These are phyloP conservation scores for Xylaria venustula DNA, from an alignment of 495 filamentous ascomycete genomes.

Conservation along the genomic window DNA sequence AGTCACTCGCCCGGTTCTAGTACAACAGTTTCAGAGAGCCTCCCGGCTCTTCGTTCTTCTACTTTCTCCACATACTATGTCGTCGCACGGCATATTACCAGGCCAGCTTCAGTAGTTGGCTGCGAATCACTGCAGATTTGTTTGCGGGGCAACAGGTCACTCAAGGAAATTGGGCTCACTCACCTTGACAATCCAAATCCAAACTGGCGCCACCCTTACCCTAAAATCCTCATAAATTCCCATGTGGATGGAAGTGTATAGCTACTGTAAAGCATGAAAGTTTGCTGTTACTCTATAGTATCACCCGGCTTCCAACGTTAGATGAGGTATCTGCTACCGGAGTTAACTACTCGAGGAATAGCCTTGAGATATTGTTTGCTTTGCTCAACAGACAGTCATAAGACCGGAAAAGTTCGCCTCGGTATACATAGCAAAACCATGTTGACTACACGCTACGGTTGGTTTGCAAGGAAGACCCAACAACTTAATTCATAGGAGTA, in stretches of 20 bases:
- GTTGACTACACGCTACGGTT: slow-evolving; percentile 28
- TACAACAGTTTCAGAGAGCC: slow-evolving; percentile 28
- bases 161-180: slow-evolving; percentile 25
- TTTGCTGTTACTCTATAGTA: slow-evolving; percentile 19
- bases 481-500: slow-evolving; percentile 20
- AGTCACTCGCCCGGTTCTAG: slow-evolving; percentile 28
- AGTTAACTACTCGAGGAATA: slow-evolving; percentile 19
- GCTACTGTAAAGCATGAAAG: slow-evolving; percentile 24
- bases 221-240: slow-evolving; percentile 19
- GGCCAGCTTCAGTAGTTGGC: slow-evolving; percentile 27
- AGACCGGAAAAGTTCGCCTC: slow-evolving; percentile 22
- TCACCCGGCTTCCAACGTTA: slow-evolving; percentile 5
- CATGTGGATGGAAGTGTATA: slow-evolving; percentile 31
- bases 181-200: slow-evolving; percentile 24
- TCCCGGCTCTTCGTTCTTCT: slow-evolving; percentile 30
- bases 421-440: slow-evolving; percentile 24
- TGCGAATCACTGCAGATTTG: slow-evolving; percentile 26
- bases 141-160: slow-evolving; percentile 21
- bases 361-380: slow-evolving; percentile 16
- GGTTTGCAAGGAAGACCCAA: slow-evolving; percentile 25
- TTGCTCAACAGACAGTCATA: slow-evolving; percentile 1
- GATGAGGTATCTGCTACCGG: slow-evolving; percentile 10
- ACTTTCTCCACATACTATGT: slow-evolving; percentile 29
- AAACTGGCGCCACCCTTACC: slow-evolving; percentile 26
- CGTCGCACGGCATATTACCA: slow-evolving; percentile 28